phyloP scores from a whole-genome alignment of 129 eudicot genomes.

The Centrapalus pauciflorus region DNA sequence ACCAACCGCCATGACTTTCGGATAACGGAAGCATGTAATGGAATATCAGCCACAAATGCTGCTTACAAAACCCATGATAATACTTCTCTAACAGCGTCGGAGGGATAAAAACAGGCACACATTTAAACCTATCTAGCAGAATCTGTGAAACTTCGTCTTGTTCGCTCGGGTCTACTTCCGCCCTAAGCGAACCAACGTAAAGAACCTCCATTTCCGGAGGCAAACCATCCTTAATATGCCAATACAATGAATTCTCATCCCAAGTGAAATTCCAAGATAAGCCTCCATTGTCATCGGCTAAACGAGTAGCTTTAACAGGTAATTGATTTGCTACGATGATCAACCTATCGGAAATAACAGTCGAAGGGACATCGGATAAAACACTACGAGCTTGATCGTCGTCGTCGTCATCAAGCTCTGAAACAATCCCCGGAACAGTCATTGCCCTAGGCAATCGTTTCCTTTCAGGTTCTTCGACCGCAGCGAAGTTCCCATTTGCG shows the following conservation, averaged over 20 bases:
- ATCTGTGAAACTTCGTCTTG: conserved; percentile 79
- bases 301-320: conserved; percentile 29
- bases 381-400: conserved; percentile 37
- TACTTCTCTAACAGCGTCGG: conserved; percentile 59
- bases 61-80: conserved; percentile 85
- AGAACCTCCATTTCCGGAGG: conserved; percentile 65
- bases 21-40: conserved; percentile 95
- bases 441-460: conserved; percentile 32
- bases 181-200: conserved; percentile 81
- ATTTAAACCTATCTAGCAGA: conserved; percentile 67
- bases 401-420: conserved; percentile 41
- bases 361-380: conserved; percentile 32
- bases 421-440: conserved; percentile 31
- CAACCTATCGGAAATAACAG: conserved; percentile 21
- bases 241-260: conserved; percentile 38
- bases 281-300: conserved; percentile 24
- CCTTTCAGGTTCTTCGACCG: conserved; percentile 29
- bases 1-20: conserved; percentile 67
- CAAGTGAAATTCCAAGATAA: conserved; percentile 35
- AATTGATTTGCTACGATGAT: conserved; percentile 40
- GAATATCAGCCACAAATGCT: conserved; percentile 80
- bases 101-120: conserved; percentile 87
- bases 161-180: conserved; percentile 53
- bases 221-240: conserved; percentile 30
- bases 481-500: conserved; percentile 36